These are phyloP conservation scores for Amylostereum areolatum DNA, from an alignment of 1,284 basidiomycete species.

Conservation along the genomic window DNA sequence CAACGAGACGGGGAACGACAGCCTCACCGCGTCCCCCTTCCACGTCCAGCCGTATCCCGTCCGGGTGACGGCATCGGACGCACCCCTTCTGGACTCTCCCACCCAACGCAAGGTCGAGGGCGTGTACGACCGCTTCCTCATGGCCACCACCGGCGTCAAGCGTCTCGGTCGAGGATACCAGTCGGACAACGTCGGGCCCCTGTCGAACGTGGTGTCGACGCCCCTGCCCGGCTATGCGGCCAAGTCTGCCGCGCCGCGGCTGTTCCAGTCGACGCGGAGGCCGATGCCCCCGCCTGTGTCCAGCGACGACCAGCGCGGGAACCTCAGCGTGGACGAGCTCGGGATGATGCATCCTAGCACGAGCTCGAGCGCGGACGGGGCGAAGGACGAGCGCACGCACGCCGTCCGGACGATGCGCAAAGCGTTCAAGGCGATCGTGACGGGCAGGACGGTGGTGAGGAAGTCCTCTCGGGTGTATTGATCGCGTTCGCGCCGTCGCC, in stretches of 20 bases:
- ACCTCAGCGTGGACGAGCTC: slow-evolving; percentile 47
- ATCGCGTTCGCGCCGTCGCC: background rate
- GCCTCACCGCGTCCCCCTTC: slow-evolving; percentile 51
- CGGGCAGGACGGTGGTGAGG: slow-evolving; percentile 37
- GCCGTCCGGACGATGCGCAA: slow-evolving; percentile 53
- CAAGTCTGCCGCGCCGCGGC: slow-evolving; percentile 33
- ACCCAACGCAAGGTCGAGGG: slow-evolving; percentile 54
- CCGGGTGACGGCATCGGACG: slow-evolving; percentile 27
- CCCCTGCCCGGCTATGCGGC: slow-evolving; percentile 10
- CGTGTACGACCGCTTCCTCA: slow-evolving; percentile 72
- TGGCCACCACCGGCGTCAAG: slow-evolving; percentile 71
- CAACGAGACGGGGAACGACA: slow-evolving; percentile 27
- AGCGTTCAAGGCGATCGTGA: slow-evolving; percentile 62
- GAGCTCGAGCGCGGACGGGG: slow-evolving; percentile 18
- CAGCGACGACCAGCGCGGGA: slow-evolving; percentile 45
- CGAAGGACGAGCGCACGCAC: slow-evolving; percentile 42
- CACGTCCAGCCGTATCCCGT: slow-evolving; percentile 59
- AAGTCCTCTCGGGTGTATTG: slow-evolving; percentile 10
- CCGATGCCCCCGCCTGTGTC: slow-evolving; percentile 63
- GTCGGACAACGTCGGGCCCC: slow-evolving; percentile 47
- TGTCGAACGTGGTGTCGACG: slow-evolving; percentile 19
- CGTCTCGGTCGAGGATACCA: slow-evolving; percentile 72
- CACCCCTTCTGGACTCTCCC: slow-evolving; percentile 43
- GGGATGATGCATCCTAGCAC: slow-evolving; percentile 34
- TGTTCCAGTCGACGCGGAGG: slow-evolving; percentile 46